A percentile compares a stretch with the other conserved stretches of the same genome.
Evolutionary conservation across 768 basidiomycete species (phyloP).

Genomic region (Pleurotus pulmonarius): DNA sequence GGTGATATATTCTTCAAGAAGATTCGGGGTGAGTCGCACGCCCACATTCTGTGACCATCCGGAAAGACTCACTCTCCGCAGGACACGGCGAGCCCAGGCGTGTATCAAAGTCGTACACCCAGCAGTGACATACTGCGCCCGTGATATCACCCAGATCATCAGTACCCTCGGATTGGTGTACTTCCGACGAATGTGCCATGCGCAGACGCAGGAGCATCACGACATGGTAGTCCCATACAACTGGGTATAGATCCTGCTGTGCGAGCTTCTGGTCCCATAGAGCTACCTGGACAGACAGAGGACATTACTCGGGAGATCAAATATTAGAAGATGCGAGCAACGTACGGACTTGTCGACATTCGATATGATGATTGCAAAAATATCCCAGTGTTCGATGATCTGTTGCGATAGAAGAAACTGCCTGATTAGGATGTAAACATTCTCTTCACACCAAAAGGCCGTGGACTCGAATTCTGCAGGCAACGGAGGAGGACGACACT

Average conservation of each 20-base stretch:
- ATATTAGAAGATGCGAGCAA: constrained; percentile 1
- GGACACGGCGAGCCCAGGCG: constrained; percentile 45
- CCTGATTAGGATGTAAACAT: constrained; percentile 57
- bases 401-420: constrained; percentile 30
- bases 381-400: constrained; percentile 39
- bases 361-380: constrained; percentile 61
- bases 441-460: constrained; percentile 69
- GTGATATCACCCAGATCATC: too few species aligned
- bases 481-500: constrained; percentile 20
- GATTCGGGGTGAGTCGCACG: background rate
- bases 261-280: constrained; percentile 58
- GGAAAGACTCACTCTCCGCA: constrained; percentile 37
- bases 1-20: constrained; percentile 39
- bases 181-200: background rate
- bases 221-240: constrained; percentile 79
- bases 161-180: background rate
- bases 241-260: constrained; percentile 25
- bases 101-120: constrained; percentile 74
- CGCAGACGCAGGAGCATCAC: constrained; percentile 48
- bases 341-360: constrained; percentile 56
- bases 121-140: constrained; percentile 20
- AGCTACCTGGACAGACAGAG: constrained; percentile 42
- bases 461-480: constrained; percentile 48
- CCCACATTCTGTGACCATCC: background rate
- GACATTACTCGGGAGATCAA: background rate